Percentiles rank a stretch among this genome's conserved stretches.
These are phyloP conservation scores for Globisporangium okanoganense DNA, from an alignment of 352 stramenopile genomes.

Conservation along the genomic window DNA sequence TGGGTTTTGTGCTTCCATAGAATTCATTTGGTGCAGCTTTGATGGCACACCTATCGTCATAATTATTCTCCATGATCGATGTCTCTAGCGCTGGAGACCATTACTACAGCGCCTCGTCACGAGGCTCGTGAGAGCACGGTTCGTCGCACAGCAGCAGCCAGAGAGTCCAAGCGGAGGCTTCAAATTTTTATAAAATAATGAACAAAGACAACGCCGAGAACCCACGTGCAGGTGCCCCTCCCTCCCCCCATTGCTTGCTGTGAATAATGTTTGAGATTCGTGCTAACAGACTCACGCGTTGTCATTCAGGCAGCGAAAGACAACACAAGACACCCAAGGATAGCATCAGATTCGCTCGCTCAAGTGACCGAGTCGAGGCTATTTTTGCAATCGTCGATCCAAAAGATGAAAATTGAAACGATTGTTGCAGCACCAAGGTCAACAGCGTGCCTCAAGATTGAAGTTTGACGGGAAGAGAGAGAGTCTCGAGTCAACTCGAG, in stretches of 20 bases:
- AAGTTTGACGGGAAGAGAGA: no score
- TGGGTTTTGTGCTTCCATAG: constrained; percentile 56
- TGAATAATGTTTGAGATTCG: not conserved
- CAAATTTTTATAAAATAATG: constrained; percentile 9
- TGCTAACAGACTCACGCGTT: not conserved
- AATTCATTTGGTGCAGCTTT: constrained; percentile 9
- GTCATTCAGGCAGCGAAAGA: not conserved
- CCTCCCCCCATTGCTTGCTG: not conserved
- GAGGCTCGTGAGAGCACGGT: not conserved
- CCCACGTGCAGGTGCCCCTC: not conserved
- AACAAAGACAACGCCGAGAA: constrained; percentile 7
- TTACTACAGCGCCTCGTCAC: no score
- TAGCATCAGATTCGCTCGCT: no score
- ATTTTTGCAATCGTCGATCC: no score
- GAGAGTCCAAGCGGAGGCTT: not conserved
- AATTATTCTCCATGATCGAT: constrained; percentile 13
- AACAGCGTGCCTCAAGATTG: no score
- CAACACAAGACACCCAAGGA: no score
- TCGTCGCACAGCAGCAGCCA: not conserved
- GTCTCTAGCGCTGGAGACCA: not conserved
- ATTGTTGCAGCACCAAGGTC: no score
- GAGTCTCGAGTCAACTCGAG: no score
- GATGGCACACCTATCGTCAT: constrained; percentile 4
- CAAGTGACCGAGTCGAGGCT: no score
- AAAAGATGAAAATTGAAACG: no score